phyloP scores from a whole-genome alignment of 345 rosid species.

The Syzygium aromaticum region DNA sequence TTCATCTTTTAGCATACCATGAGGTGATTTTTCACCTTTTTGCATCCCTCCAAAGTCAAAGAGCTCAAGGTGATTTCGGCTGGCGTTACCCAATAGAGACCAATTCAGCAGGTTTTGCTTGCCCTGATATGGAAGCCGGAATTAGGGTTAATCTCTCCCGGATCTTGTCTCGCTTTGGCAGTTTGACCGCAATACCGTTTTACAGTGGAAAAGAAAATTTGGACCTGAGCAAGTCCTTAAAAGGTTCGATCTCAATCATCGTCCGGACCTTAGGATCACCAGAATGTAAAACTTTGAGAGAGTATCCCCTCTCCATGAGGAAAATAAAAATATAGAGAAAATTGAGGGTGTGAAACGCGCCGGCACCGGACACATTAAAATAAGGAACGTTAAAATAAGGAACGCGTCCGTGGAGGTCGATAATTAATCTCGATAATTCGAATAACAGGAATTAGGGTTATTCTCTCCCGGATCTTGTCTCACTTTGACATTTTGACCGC shows the following conservation, averaged over 20 bases:
- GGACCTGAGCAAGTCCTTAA: neutral
- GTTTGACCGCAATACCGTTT: neutral
- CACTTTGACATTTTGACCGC: neutral
- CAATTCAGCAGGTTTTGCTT: neutral
- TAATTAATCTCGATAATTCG: neutral
- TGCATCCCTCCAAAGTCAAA: neutral
- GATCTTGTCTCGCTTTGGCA: neutral
- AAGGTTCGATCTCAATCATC: too few relatives aligned
- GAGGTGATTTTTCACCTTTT: neutral
- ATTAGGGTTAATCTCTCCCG: neutral
- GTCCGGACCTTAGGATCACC: too few relatives aligned
- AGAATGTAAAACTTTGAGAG: too few relatives aligned
- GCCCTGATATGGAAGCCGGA: neutral
- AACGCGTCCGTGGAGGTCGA: too few relatives aligned
- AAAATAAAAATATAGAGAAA: too few relatives aligned
- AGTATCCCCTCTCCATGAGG: neutral
- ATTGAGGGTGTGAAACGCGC: too few relatives aligned
- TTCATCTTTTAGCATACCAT: neutral
- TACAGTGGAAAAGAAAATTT: neutral
- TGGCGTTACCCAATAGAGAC: neutral
- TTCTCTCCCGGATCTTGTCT: neutral
- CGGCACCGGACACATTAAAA: too few relatives aligned
- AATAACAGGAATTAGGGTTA: neutral
- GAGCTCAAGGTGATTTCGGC: neutral
- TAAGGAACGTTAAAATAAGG: too few relatives aligned